Evolutionary conservation across 768 basidiomycete genomes (phyloP), one percentile per base, ranked within the genome.

Genomic region (Multifurca ochricompacta): DNA sequence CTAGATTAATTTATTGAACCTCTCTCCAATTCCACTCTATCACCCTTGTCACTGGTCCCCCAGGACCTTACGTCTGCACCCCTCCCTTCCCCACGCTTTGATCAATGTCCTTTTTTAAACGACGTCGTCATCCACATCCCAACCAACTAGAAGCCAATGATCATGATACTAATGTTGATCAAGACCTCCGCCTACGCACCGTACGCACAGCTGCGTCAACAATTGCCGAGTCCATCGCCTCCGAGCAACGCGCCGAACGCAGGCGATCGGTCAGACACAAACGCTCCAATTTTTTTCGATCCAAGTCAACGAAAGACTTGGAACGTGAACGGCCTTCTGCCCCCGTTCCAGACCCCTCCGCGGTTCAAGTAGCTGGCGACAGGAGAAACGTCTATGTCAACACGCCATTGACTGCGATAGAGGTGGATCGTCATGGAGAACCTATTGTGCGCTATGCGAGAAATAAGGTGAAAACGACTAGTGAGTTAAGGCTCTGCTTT

Each of bases 401-500:
- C 63, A 65, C 77, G 36, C 79, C 83, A 1, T 71, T 88, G 30
- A 74, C 84, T 6, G 71, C 78, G 19, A 70, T 75, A 60, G 85
- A 92, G 68, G 68, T 85, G 36, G 83, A 85, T 63, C 68, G 73
- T 3, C 65, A 80, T 44, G 90, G 89, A n/a, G 87, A 94, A 54
- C 92, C 90, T 0, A 70, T 78, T 49, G 80, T 71, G 35, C 78
- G 81, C n/a, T 97, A 93, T 69, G 79, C 80, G 28, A 74, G 94
- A 64, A 97, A 96, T 68, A 97, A 96, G 78, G 91, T 97, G 59
- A 77, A 87, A 65, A 96, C 94, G 36, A 88, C 86, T 61, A 95
- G 91, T 92, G 69, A 72, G 87, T 81, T 11, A 37, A 19, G 35
- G 27, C 39, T 16, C 31, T 2, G 9, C n/a, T 46, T 18, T 56